Evolutionary conservation across 2,329 filamentous ascomycete species (phyloP), one percentile per base, ranked within the genome.

Genomic region (Fusarium continuum): DNA sequence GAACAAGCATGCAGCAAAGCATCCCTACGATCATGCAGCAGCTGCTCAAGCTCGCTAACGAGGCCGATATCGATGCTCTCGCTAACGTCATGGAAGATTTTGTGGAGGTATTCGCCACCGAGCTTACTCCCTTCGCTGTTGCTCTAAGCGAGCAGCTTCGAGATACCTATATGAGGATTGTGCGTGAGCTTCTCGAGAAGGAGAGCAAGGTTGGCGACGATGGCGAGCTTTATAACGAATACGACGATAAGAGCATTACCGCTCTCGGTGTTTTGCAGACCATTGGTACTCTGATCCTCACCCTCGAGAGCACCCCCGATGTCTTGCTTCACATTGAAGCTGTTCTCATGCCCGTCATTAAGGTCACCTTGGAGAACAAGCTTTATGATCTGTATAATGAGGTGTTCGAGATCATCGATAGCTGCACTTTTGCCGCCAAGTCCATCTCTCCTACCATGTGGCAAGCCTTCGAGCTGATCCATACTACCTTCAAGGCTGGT

Each of bases 21-120:
- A 99, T 99, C 67, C 93, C 95, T 14, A 96, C 96, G 72, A 98
- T 99, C 72, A 99, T 99, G 95, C 96, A 98, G 79, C 94, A 99
- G 78, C 85, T 99, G 13, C 84, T 99, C 50, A 98, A 98, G 80
- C 82, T 99, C 54, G 94, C 95, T 23, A 99, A 99, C 73, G 95
- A 99, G 78, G 95, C 96, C 55, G 95, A 99, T 74, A 94, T 99
- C 41, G 95, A 99, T 76, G 93, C 95, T 6, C 83, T 99, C 34
- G 94, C 95, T 19, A 98, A 98, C 72, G 95, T 99, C 32, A 99
- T 99, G 95, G 95, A 99, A 78, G 95, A 99, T 74, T 99, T 99
- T 74, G 95, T 99, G 39, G 95, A 99, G 77, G 93, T 98, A 3
- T 99, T 99, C 74, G 94, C 95, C n/a, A 86, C 92, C 4, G 95